Conservation (phyloP, 2,329 filamentous ascomycete species). For the Massarina eburnea region DNA sequence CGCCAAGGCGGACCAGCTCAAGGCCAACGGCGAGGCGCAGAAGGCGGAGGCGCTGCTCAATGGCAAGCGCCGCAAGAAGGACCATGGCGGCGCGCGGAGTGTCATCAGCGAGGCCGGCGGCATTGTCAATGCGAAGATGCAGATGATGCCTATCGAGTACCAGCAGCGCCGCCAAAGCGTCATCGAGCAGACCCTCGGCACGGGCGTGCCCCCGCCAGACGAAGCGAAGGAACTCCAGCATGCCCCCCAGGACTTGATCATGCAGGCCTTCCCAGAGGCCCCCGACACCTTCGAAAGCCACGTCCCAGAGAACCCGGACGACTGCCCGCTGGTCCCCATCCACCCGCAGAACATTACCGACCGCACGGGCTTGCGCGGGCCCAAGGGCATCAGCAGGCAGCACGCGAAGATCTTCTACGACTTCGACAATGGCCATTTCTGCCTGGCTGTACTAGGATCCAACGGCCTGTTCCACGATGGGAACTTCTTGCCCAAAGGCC, state of each 20-base stretch:
- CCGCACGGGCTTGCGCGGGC: slow-evolving; percentile 57
- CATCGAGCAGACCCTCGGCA: slow-evolving; percentile 54
- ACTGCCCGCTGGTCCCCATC: slow-evolving; percentile 69
- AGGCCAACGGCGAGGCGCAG: slow-evolving; percentile 27
- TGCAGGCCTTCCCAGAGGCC: slow-evolving; percentile 38
- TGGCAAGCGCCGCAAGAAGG: slow-evolving; percentile 51
- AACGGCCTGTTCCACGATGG: slow-evolving; percentile 63
- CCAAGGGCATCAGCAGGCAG: slow-evolving; percentile 72
- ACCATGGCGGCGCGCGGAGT: slow-evolving; percentile 55
- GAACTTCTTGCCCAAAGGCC: slow-evolving; percentile 19
- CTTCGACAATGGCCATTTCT: slow-evolving; percentile 62
- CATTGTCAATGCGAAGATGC: slow-evolving; percentile 53
- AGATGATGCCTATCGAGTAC: slow-evolving; percentile 36
- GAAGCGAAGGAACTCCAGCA: slow-evolving; percentile 29
- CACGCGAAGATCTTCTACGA: slow-evolving; percentile 75
- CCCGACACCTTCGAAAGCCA: slow-evolving; percentile 59
- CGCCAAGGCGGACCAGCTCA: slow-evolving; percentile 27
- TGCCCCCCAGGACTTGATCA: slow-evolving; percentile 38
- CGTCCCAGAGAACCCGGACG: slow-evolving; percentile 59
- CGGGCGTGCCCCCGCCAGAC: slow-evolving; percentile 46
- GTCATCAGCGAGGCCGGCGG: slow-evolving; percentile 71
- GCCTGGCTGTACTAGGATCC: slow-evolving; percentile 62
- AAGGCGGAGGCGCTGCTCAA: slow-evolving; percentile 26
- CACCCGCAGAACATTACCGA: slow-evolving; percentile 58
- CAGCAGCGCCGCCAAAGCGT: slow-evolving; percentile 39